Evolutionary conservation across 495 filamentous ascomycete genomes (phyloP).

Genomic region (Penicillium cinerascens): DNA sequence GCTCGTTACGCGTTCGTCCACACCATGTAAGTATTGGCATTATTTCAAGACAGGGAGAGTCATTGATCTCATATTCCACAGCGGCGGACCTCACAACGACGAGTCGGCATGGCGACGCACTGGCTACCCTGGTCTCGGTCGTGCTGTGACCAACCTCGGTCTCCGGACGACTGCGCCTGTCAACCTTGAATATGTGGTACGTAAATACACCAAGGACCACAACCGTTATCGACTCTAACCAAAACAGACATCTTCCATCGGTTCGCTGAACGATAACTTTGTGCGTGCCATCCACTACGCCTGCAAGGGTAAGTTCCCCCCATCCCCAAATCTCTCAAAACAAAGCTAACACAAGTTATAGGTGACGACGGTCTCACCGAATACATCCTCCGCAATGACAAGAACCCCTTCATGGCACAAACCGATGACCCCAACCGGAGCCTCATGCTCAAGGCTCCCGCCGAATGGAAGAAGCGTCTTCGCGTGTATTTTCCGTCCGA

Average conservation of each 20-base stretch:
- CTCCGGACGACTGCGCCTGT: slow-evolving; percentile 45
- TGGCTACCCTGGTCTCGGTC: slow-evolving; percentile 66
- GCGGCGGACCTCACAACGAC: slow-evolving; percentile 53
- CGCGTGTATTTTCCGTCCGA: slow-evolving; percentile 81
- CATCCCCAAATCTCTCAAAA: neutral
- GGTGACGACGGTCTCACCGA: slow-evolving; percentile 59
- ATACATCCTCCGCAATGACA: slow-evolving; percentile 44
- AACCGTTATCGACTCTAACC: slow-evolving; percentile 3
- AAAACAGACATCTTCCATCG: slow-evolving; percentile 70
- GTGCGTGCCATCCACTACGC: slow-evolving; percentile 71
- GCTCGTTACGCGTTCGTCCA: slow-evolving; percentile 72
- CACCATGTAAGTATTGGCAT: slow-evolving; percentile 49
- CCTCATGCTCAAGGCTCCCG: slow-evolving; percentile 15
- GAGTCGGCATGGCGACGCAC: slow-evolving; percentile 54
- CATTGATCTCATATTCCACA: slow-evolving; percentile 14
- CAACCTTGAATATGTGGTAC: slow-evolving; percentile 59
- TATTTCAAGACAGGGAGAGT: neutral
- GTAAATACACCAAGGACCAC: slow-evolving; percentile 5
- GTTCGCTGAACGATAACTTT: slow-evolving; percentile 65
- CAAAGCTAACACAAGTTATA: slow-evolving; percentile 20
- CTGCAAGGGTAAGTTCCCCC: slow-evolving; percentile 56
- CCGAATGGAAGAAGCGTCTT: slow-evolving; percentile 51
- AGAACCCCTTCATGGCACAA: slow-evolving; percentile 20
- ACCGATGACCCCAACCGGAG: slow-evolving; percentile 13
- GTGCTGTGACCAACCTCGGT: slow-evolving; percentile 54